Conservation (phyloP, 2,329 filamentous ascomycete genomes). For the Botryotinia calthae region DNA sequence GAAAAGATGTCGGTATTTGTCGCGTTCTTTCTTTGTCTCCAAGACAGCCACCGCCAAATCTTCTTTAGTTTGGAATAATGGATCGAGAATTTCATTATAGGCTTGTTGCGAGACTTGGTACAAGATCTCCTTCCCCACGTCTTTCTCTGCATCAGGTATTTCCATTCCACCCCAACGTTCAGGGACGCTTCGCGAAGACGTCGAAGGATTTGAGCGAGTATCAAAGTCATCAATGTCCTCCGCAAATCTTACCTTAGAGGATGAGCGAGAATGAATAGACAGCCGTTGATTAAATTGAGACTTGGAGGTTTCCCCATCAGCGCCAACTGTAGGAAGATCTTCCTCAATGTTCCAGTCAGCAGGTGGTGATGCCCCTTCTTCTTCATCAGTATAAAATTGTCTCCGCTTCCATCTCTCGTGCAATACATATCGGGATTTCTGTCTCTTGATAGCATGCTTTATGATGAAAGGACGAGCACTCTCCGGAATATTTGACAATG, state of each 20-base stretch:
- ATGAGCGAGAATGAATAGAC: conserved; percentile 63
- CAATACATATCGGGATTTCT: conserved; percentile 41
- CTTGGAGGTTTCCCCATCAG: conserved; percentile 44
- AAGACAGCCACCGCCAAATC: conserved; percentile 68
- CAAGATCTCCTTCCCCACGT: conserved; percentile 71
- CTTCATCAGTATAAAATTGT: conserved; percentile 80
- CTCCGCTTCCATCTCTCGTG: conserved; percentile 73
- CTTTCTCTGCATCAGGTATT: conserved; percentile 74
- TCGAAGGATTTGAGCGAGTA: conserved; percentile 67
- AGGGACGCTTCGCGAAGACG: conserved; percentile 68
- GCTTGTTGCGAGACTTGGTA: conserved; percentile 91
- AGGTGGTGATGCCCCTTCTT: conserved; percentile 69
- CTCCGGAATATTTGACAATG: conserved; percentile 29
- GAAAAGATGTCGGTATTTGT: conserved; percentile 52
- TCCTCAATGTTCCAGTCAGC: conserved; percentile 61
- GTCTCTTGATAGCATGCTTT: conserved; percentile 31
- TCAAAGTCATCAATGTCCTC: conserved; percentile 70
- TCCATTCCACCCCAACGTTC: conserved; percentile 77
- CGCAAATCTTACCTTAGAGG: conserved; percentile 75
- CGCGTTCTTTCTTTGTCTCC: conserved; percentile 59
- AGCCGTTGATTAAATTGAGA: conserved; percentile 44
- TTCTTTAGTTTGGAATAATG: conserved; percentile 79
- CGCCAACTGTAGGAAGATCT: conserved; percentile 46
- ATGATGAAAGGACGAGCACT: conserved; percentile 31
- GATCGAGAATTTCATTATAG: conserved; percentile 87